Evolutionary conservation across 1,284 basidiomycete genomes (phyloP).

Genomic region (Earliella scabrosa): DNA sequence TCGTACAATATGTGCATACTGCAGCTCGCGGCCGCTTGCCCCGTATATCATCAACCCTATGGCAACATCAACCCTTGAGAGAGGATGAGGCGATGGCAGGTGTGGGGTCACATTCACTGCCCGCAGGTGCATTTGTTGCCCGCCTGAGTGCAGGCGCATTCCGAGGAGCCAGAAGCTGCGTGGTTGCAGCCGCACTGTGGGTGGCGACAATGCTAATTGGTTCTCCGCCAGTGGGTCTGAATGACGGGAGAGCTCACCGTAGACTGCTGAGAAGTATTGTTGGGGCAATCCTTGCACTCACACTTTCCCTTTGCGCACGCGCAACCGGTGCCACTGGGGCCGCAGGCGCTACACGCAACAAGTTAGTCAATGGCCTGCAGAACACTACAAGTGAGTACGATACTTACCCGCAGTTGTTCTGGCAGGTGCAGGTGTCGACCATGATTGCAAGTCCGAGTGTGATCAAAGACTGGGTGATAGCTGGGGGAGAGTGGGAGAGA

Average conservation of each 20-base stretch:
- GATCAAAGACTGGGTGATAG: no score
- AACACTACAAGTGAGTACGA: background rate
- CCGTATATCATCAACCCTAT: no score
- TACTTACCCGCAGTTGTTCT: conserved; percentile 32
- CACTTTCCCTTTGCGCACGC: conserved; percentile 32
- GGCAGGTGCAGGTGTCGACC: conserved; percentile 30
- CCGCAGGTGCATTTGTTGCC: conserved; percentile 8
- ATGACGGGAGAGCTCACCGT: background rate
- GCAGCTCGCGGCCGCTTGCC: no score
- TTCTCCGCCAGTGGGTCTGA: background rate
- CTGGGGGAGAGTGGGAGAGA: background rate
- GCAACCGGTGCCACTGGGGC: conserved; percentile 29
- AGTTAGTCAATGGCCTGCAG: background rate
- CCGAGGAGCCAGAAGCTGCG: background rate
- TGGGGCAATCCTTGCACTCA: conserved; percentile 32
- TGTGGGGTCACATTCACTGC: conserved; percentile 9
- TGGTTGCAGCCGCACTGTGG: conserved; percentile 12
- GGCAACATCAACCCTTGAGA: no score
- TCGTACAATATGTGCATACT: no score
- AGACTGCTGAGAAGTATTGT: conserved; percentile 18
- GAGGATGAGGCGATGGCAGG: no score
- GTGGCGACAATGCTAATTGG: background rate
- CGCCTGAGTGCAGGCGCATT: conserved; percentile 11
- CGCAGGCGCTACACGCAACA: conserved; percentile 26
- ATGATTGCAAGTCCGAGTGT: conserved; percentile 5